Evolutionary conservation across 2,329 filamentous ascomycete species (phyloP).

Genomic region (Furcasterigmium furcatum): DNA sequence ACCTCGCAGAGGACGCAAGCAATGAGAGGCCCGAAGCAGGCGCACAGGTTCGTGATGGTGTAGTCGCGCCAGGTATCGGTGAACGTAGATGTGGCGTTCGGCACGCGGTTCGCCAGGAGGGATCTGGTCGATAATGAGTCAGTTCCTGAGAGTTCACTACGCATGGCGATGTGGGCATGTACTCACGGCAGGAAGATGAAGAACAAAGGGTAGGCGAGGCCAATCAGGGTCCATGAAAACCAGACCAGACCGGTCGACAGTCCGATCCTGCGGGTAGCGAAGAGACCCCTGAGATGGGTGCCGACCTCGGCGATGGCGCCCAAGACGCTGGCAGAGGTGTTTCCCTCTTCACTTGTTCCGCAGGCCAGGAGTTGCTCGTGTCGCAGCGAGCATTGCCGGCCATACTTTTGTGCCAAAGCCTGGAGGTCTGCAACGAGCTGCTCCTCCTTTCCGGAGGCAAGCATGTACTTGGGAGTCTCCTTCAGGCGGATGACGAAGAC

Average conservation of each 20-base stretch:
- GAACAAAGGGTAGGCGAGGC: conserved; percentile 70
- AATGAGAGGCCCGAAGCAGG: conserved; percentile 66
- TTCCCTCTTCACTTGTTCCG: conserved; percentile 27
- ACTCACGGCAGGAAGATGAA: conserved; percentile 66
- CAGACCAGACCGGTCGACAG: conserved; percentile 63
- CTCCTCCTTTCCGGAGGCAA: conserved; percentile 48
- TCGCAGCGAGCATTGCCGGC: conserved; percentile 34
- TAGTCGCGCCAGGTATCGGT: conserved; percentile 68
- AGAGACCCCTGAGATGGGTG: conserved; percentile 62
- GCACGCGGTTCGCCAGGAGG: background rate
- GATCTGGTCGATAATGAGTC: background rate
- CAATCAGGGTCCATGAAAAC: conserved; percentile 67
- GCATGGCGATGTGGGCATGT: no score
- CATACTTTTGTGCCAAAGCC: conserved; percentile 31
- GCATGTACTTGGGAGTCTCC: conserved; percentile 58
- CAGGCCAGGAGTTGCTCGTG: conserved; percentile 33
- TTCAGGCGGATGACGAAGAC: conserved; percentile 51
- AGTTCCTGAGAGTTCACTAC: no score
- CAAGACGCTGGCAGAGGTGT: conserved; percentile 18
- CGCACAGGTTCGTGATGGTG: conserved; percentile 62
- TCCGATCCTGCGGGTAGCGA: conserved; percentile 55
- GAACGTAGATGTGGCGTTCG: background rate
- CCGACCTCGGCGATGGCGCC: conserved; percentile 22
- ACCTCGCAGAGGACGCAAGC: conserved; percentile 64
- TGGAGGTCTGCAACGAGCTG: conserved; percentile 42